Conservation (phyloP, 2,329 filamentous ascomycete species). For the Exophiala spinifera region DNA sequence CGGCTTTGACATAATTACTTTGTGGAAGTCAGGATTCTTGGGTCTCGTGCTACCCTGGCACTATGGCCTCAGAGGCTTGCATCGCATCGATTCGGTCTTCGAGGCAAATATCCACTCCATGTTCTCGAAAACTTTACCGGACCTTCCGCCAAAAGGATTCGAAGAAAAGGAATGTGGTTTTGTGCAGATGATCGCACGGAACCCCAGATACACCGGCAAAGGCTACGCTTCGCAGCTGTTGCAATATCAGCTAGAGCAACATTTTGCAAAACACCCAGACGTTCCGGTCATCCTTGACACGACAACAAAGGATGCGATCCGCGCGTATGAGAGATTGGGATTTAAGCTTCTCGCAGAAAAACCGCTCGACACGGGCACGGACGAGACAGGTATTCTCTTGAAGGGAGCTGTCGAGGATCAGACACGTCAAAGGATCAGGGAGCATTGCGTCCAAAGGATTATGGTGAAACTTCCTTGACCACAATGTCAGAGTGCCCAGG, state of each 20-base stretch:
- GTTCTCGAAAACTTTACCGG: constrained; percentile 11
- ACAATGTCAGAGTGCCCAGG: neutral
- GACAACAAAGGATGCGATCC: constrained; percentile 11
- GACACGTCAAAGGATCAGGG: constrained; percentile 6
- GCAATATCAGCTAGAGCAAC: constrained; percentile 10
- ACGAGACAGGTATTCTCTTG: constrained; percentile 14
- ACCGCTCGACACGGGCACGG: constrained; percentile 16
- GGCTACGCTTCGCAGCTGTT: constrained; percentile 16
- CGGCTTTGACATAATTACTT: constrained; percentile 3
- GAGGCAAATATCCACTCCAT: constrained; percentile 19
- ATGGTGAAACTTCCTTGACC: constrained; percentile 14
- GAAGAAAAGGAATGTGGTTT: constrained; percentile 16
- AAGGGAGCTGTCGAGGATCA: constrained; percentile 7
- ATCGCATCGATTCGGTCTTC: constrained; percentile 16
- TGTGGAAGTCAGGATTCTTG: constrained; percentile 16
- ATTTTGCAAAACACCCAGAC: constrained; percentile 17
- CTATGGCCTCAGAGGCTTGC: constrained; percentile 17
- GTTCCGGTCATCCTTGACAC: constrained; percentile 19
- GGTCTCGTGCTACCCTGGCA: constrained; percentile 16
- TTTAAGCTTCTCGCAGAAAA: constrained; percentile 15
- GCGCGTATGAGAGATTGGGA: constrained; percentile 15
- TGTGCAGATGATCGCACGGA: constrained; percentile 20
- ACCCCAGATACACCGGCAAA: constrained; percentile 14
- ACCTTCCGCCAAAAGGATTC: constrained; percentile 9
- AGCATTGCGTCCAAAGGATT: constrained; percentile 19